Percentiles rank a stretch among this genome's conserved stretches.
phyloP scores from a whole-genome alignment of 2,329 filamentous ascomycete species.

The Zarea fungicola region DNA sequence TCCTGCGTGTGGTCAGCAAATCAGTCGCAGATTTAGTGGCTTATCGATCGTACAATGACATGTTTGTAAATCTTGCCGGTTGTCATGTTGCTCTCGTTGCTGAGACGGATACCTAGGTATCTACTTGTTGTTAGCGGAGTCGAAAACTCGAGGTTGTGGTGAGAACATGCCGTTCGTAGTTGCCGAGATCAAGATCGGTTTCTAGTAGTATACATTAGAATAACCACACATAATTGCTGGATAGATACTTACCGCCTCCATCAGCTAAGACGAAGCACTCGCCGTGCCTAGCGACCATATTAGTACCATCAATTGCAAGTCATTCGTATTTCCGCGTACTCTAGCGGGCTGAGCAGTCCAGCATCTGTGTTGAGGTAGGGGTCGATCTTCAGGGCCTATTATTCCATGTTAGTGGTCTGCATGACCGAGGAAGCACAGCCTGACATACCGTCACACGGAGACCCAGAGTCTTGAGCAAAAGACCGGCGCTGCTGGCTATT shows the following conservation, averaged over 20 bases:
- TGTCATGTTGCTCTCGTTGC: constrained; percentile 89
- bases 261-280: constrained; percentile 86
- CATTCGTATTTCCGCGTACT: too few species aligned
- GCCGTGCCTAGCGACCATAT: constrained; percentile 57
- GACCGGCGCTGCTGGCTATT: constrained; percentile 46
- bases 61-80: constrained; percentile 93
- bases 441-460: constrained; percentile 20
- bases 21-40: not conserved
- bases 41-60: constrained; percentile 60
- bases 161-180: constrained; percentile 29
- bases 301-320: too few species aligned
- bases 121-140: not conserved
- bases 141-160: not conserved
- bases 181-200: constrained; percentile 51
- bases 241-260: constrained; percentile 45
- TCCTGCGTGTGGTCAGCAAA: constrained; percentile 34
- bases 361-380: constrained; percentile 40
- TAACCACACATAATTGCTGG: constrained; percentile 26
- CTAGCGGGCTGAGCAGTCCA: constrained; percentile 25
- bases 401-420: not conserved
- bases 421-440: not conserved
- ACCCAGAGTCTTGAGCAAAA: constrained; percentile 33
- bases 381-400: constrained; percentile 42
- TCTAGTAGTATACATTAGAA: constrained; percentile 19
- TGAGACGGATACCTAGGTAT: constrained; percentile 68